Base-by-base conservation (phyloP, 2,329 filamentous ascomycete genomes). In the Cryphonectria nitschkei region DNA sequence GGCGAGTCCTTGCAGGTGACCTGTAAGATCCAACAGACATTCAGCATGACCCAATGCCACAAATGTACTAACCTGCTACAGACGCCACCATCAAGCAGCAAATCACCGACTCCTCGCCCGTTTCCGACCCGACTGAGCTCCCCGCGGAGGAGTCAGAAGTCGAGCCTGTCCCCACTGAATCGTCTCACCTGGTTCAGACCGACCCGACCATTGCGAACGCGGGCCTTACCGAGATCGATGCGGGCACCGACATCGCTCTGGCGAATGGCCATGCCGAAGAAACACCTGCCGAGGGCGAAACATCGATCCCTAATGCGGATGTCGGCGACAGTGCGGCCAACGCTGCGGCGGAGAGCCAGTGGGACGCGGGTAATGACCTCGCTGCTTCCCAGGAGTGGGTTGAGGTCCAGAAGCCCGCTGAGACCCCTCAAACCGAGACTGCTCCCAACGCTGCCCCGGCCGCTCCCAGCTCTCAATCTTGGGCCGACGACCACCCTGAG, bases 401-500 rank as follows among this genome's bases (percentile, higher is more conserved):
- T 72, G 81, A 84, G 68, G 81, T 86, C 5, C 89, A 94, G 79
- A 85, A 93, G 61, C 89, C 93, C 67, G 89, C 91, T 70, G 89
- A 95, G 77, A 87, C 90, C 63, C 83, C 88, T 67, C 94, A 97
- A 84, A 91, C 92, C 6, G 93, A 96, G 73, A 89, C 86, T 52
- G 89, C 88, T 52, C 79, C 89, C 58, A 82, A 85, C 63, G 88
- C 89, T 37, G 89, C 88, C n/a, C 87, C 89, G 63, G 89, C 88
- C 8, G 82, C 83, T 11, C 78, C 82, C 68, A 85, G 86, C 76
- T 84, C 85, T 41, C 89, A 92, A 78, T 94, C 90, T 76, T 97
- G 93, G 93, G 93, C 93, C 37, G 94, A 97, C 76, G 93, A 96
- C 72, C 88, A 92, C 75, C 88, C 91, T 26, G 88, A 90, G 72